Conservation (phyloP, 192 early-diverging fungal genomes). For the Umbelopsis sp. region DNA sequence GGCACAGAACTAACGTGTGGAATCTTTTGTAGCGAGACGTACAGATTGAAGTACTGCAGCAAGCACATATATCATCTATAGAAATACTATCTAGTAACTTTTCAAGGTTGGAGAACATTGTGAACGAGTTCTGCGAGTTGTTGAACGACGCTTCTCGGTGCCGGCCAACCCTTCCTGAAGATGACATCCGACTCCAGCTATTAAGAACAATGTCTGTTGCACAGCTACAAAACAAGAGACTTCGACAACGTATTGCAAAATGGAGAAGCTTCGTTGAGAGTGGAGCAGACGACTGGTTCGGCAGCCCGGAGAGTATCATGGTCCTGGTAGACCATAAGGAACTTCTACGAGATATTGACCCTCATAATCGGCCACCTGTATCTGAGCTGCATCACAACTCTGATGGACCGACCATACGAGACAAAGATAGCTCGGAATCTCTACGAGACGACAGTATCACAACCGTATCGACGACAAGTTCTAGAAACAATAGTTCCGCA, state of each 20-base stretch:
- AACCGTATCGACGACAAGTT: neutral
- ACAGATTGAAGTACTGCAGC: slow-evolving; percentile 8
- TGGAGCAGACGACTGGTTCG: slow-evolving; percentile 16
- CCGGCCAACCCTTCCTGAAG: neutral
- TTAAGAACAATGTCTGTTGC: slow-evolving; percentile 8
- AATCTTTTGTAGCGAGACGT: neutral
- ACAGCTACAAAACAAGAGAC: slow-evolving; percentile 1
- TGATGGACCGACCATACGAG: neutral
- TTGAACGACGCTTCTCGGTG: neutral
- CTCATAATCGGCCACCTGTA: neutral
- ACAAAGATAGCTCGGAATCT: neutral
- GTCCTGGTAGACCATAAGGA: slow-evolving; percentile 8
- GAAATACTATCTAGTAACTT: slow-evolving; percentile 10
- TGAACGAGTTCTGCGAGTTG: slow-evolving; percentile 6
- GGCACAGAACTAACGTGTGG: neutral
- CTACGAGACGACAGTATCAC: neutral
- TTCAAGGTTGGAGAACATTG: neutral
- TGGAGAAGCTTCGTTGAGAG: slow-evolving; percentile 14
- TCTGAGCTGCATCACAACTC: neutral
- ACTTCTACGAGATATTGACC: neutral
- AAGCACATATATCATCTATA: slow-evolving; percentile 7
- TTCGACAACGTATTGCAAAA: slow-evolving; percentile 8
- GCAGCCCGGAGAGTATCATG: slow-evolving; percentile 10
- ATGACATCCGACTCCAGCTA: slow-evolving; percentile 9
- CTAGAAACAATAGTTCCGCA: neutral